These are phyloP conservation scores for Xylaria bambusicola DNA, from an alignment of 495 filamentous ascomycete genomes.

Conservation along the genomic window DNA sequence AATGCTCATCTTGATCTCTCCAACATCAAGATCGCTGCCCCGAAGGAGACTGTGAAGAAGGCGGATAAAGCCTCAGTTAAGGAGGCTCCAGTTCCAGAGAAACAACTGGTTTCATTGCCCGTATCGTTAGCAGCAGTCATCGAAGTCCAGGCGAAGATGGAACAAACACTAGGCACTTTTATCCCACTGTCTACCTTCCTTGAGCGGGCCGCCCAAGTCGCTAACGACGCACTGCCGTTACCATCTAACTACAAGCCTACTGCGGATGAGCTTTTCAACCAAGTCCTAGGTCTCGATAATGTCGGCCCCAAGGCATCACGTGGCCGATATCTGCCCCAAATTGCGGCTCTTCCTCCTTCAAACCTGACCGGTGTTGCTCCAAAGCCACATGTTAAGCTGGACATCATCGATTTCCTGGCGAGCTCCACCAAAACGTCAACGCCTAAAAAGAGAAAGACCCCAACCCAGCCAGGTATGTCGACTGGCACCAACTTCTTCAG, in stretches of 20 bases:
- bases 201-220: slow-evolving; percentile 75
- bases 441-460: slow-evolving; percentile 31
- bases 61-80: slow-evolving; percentile 37
- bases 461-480: slow-evolving; percentile 40
- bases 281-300: slow-evolving; percentile 73
- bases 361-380: slow-evolving; percentile 30
- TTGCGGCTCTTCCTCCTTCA: slow-evolving; percentile 59
- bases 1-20: slow-evolving; percentile 85
- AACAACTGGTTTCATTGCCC: slow-evolving; percentile 63
- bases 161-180: slow-evolving; percentile 71
- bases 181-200: slow-evolving; percentile 88
- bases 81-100: slow-evolving; percentile 44
- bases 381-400: slow-evolving; percentile 45
- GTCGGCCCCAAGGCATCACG: slow-evolving; percentile 43
- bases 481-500: slow-evolving; percentile 76
- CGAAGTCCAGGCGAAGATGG: slow-evolving; percentile 75
- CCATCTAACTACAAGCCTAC: slow-evolving; percentile 61
- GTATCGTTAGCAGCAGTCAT: slow-evolving; percentile 77
- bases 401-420: slow-evolving; percentile 79
- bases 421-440: slow-evolving; percentile 41
- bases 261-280: slow-evolving; percentile 82
- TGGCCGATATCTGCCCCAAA: slow-evolving; percentile 70
- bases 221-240: slow-evolving; percentile 81
- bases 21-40: slow-evolving; percentile 81
- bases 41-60: slow-evolving; percentile 55